phyloP scores from a whole-genome alignment of 257 asterid genomes.

The Catharanthus roseus region DNA sequence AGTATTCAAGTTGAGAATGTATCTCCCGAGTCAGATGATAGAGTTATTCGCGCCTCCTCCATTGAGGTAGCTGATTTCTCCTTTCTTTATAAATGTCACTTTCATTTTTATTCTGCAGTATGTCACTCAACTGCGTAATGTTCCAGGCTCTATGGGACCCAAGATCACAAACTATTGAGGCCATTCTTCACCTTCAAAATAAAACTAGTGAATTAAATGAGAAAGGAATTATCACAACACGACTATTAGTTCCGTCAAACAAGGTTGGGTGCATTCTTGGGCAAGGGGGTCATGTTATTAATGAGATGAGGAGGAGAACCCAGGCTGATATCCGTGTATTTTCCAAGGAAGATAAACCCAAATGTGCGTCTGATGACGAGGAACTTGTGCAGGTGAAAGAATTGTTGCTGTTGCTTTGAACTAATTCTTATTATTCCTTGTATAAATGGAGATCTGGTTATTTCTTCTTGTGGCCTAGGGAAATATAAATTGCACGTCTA shows the following conservation, averaged over 20 bases:
- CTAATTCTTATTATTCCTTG: neutral
- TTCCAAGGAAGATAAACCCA: conserved; percentile 68
- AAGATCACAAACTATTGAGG: conserved; percentile 66
- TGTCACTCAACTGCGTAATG: conserved; percentile 26
- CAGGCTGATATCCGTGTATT: conserved; percentile 73
- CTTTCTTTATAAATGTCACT: conserved; percentile 8
- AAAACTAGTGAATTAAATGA: conserved; percentile 57
- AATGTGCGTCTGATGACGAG: conserved; percentile 68
- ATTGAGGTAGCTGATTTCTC: conserved; percentile 49
- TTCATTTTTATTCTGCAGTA: conserved; percentile 14
- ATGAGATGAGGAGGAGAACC: conserved; percentile 87
- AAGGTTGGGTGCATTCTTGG: conserved; percentile 92
- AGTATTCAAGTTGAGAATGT: conserved; percentile 54
- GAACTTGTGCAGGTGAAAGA: conserved; percentile 83
- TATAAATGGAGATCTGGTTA: neutral
- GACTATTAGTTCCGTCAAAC: conserved; percentile 73
- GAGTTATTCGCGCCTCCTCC: conserved; percentile 65
- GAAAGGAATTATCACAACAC: conserved; percentile 58
- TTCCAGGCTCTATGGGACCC: conserved; percentile 54
- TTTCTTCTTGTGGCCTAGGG: neutral
- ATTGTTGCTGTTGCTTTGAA: conserved; percentile 9
- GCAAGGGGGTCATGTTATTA: conserved; percentile 74
- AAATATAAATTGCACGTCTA: conserved; percentile 12
- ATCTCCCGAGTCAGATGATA: conserved; percentile 47
- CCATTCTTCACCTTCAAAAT: conserved; percentile 72